Base-by-base conservation (phyloP, 495 filamentous ascomycete genomes). In the Glutinoglossum americanum region DNA sequence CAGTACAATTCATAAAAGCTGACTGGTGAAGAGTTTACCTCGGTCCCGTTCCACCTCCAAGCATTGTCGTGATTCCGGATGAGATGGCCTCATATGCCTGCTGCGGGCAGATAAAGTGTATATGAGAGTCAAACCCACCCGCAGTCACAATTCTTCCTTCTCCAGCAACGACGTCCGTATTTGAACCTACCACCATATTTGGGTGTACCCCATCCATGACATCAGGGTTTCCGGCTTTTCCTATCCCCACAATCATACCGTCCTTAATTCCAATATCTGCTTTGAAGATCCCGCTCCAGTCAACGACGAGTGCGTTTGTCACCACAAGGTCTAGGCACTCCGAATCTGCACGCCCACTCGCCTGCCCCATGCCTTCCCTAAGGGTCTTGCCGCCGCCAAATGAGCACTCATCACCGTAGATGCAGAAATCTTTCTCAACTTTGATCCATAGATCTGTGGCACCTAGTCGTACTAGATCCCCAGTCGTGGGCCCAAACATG, bases 61-160 rank as follows among this genome's bases (percentile, higher is more conserved):
- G 73, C 73, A 97, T 80, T 0, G 92, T 89, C 0, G 92, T 98
- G 61, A 98, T 78, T 45, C 92, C 92, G 23, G 88, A 86, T 13
- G 88, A 77, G 35, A 97, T 72, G 9, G 88, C 80, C 64, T 98
- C 93, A 47, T 85, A 73, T 0, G 80, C 86, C 70, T 98, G 92
- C 66, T 98, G 92, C 13, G 93, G 92, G 66, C 90, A 97, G 64
- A 98, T 97, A 62, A 92, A 87, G 66, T 98, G 92, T 60, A 98
- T 87, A 67, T 98, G 92, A 23, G 84, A 82, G 68, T 98, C 92
- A 58, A 95, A 78, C 1, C 85, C 92, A 64, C 92, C 92, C 11
- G 88, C 87, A 0, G 92, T 98, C 26, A 98, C 67, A 59, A 98
- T 97, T 71, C 87, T 87, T 60, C 85, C 80, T 68, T 98, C 92